A percentile compares a stretch with the other conserved stretches of the same genome.
Conservation (phyloP, 257 asterid species). For the Capsicum pubescens region DNA sequence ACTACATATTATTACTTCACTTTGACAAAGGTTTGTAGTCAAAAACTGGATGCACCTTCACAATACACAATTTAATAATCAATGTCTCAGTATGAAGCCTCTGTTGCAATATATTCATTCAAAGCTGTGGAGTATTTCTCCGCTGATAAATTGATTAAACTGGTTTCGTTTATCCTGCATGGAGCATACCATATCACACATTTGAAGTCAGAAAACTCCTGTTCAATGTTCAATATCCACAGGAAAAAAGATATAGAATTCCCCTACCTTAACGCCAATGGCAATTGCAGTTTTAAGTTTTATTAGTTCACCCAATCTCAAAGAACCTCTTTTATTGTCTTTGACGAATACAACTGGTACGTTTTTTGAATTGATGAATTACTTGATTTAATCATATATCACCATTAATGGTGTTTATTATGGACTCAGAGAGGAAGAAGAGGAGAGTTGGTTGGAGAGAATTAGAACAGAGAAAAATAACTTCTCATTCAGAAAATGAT, state of each 20-base stretch:
- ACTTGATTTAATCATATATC: no score
- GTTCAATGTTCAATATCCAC: not conserved
- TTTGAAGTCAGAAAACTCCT: not conserved
- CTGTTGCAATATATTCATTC: conserved; percentile 28
- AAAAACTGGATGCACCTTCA: not conserved
- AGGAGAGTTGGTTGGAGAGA: no score
- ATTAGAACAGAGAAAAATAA: no score
- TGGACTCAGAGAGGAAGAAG: no score
- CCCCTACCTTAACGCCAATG: conserved; percentile 75
- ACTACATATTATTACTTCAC: not conserved
- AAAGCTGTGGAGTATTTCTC: not conserved
- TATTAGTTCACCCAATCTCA: conserved; percentile 76
- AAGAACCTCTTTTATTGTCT: conserved; percentile 74
- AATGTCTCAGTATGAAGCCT: not conserved
- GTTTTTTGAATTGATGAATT: conserved; percentile 63
- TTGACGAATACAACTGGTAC: conserved; percentile 69
- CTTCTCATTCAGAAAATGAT: no score
- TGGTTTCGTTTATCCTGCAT: conserved; percentile 63
- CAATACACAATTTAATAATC: not conserved
- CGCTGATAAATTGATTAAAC: conserved; percentile 52
- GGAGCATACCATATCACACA: conserved; percentile 27
- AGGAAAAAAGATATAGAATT: not conserved
- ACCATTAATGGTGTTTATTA: no score
- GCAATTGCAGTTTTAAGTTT: conserved; percentile 84
- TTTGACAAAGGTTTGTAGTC: not conserved